Base-by-base conservation (phyloP, 805 yeast genomes). In the Lachancea nothofagi region DNA sequence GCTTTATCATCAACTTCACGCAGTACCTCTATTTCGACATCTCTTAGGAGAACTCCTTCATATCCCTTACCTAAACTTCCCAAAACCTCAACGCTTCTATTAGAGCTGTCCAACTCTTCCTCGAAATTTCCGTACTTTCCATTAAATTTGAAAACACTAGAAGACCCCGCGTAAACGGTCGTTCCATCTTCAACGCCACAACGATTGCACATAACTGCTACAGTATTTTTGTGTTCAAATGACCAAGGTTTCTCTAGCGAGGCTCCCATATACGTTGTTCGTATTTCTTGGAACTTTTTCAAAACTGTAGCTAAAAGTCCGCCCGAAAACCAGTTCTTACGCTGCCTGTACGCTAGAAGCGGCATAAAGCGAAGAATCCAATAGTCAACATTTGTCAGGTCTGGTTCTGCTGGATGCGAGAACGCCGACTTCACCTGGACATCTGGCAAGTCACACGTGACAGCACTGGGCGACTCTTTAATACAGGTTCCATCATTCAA, bases 341-440 rank as follows among this genome's bases (percentile, higher is more conserved):
- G 52, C 4, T 34, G 32, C 33, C 37, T 38, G 50, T 70, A 72
- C 33, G 61, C 61, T 49, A 78, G 55, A 43, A 78, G 74, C 2
- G 93, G 94, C 50, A 73, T 66, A 50, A 84, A 72, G 31, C 97
- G 63, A 24, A 76, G 50, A 4, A 83, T 66, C 95, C 96, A 88
- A 61, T 85, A 88, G 50, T 79, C 66, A 9, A 83, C 55, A 15
- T 79, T 80, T 4, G 66, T 52, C 39, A 57, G 51, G 41, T 73
- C 75, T 2, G 83, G 76, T 15, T 51, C 47, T 3, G 54, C 46
- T 3, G 71, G 51, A 8, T 61, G 53, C 25, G 26, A 13, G n/a
- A 25, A 28, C 13, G n/a, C 13, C 5, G n/a, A 10, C 5, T 25
- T 21, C 9, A 3, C 30, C 10, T 12, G 7, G 28, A 7, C 27